These are phyloP conservation scores for Hypoxylon rickii DNA, from an alignment of 495 filamentous ascomycete species.

Conservation along the genomic window DNA sequence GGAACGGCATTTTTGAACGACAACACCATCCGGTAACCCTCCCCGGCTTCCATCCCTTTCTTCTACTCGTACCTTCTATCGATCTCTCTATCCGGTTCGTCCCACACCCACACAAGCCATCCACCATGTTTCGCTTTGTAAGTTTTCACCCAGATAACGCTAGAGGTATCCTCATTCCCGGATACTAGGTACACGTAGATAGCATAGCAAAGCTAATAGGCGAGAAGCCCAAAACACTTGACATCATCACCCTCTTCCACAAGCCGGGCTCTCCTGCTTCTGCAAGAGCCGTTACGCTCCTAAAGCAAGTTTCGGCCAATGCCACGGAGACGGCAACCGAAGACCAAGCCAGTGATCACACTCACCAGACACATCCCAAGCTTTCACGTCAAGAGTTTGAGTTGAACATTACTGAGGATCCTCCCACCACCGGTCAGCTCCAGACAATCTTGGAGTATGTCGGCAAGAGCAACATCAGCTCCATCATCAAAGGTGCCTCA, in stretches of 20 bases:
- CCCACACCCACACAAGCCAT: not conserved
- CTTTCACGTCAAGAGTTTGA: conserved; percentile 72
- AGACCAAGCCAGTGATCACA: conserved; percentile 68
- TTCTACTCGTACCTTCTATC: not conserved
- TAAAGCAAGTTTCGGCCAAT: conserved; percentile 73
- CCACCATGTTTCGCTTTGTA: conserved; percentile 52
- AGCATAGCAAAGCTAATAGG: conserved; percentile 9
- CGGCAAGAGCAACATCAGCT: conserved; percentile 55
- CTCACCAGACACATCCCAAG: conserved; percentile 52
- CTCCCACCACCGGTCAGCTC: conserved; percentile 84
- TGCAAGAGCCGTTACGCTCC: conserved; percentile 65
- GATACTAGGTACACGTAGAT: not conserved
- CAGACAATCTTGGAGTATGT: conserved; percentile 86
- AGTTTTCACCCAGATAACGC: conserved; percentile 30
- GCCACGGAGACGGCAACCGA: conserved; percentile 62
- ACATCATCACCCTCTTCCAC: conserved; percentile 97
- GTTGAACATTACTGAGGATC: conserved; percentile 78
- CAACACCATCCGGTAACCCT: not conserved
- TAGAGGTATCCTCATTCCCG: too few relatives aligned
- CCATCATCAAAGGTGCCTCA: conserved; percentile 71
- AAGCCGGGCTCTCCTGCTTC: conserved; percentile 68
- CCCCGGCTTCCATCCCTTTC: conserved; percentile 4
- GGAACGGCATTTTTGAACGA: conserved; percentile 20
- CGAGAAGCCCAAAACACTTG: conserved; percentile 74
- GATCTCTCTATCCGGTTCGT: not conserved